Evolutionary conservation across 1,139 yeast genomes (phyloP).

Genomic region (Tardiomyces blankii): DNA sequence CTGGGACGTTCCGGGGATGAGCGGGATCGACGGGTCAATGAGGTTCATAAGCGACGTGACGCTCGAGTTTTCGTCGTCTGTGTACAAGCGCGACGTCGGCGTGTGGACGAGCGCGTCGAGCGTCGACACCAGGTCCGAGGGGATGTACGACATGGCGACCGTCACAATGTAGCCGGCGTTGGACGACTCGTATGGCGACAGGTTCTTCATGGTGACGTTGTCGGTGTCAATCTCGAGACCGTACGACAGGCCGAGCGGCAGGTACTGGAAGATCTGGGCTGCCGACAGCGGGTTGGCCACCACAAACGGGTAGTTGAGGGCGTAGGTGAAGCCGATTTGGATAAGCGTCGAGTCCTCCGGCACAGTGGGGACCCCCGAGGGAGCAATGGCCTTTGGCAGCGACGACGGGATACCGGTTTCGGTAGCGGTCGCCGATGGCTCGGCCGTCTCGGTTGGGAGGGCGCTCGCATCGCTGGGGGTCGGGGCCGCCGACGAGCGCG

Average conservation of each 20-base stretch:
- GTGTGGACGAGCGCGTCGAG: conserved; percentile 21
- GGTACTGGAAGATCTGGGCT: conserved; percentile 32
- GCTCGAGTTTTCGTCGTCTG: conserved; percentile 20
- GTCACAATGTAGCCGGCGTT: conserved; percentile 26
- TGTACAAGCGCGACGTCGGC: conserved; percentile 24
- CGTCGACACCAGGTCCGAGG: conserved; percentile 18
- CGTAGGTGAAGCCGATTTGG: conserved; percentile 30
- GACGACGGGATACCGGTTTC: conserved; percentile 16
- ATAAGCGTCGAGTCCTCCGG: conserved; percentile 23
- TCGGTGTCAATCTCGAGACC: conserved; percentile 21
- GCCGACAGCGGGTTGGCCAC: conserved; percentile 30
- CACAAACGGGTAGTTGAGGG: conserved; percentile 31
- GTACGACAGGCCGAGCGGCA: conserved; percentile 29
- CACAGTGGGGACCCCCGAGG: conserved; percentile 21
- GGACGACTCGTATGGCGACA: conserved; percentile 26
- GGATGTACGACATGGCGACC: conserved; percentile 29
- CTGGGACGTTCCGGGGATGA: conserved; percentile 15
- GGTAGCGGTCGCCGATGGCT: conserved; percentile 8
- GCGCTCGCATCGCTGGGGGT: conserved; percentile 6
- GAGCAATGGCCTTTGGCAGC: conserved; percentile 30
- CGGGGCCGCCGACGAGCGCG: conserved; percentile 4
- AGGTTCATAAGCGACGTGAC: conserved; percentile 26
- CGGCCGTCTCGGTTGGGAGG: conserved; percentile 4
- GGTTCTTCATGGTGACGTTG: conserved; percentile 22
- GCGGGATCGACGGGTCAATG: conserved; percentile 29